phyloP scores from a whole-genome alignment of 495 filamentous ascomycete genomes.

The Evansstolkia leycettana region DNA sequence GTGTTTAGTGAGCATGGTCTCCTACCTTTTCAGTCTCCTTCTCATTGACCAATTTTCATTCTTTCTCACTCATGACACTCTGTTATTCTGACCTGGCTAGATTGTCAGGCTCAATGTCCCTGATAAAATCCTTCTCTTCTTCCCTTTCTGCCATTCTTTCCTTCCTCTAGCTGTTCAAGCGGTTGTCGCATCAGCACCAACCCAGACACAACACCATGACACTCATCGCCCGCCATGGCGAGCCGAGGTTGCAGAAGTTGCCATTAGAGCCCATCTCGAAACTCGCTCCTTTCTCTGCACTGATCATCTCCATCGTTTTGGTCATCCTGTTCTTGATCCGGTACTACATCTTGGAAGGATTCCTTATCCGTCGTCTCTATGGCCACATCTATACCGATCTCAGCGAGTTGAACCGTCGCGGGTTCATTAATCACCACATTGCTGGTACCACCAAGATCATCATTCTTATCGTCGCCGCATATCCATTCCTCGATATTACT shows the following conservation, averaged over 20 bases:
- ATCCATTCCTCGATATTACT: conserved; percentile 31
- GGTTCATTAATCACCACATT: conserved; percentile 40
- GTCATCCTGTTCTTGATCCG: conserved; percentile 30
- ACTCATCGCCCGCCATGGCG: no score
- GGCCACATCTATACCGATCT: conserved; percentile 22
- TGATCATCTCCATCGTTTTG: conserved; percentile 30
- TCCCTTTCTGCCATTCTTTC: no score
- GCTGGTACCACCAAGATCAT: conserved; percentile 32
- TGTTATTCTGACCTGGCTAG: no score
- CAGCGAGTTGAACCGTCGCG: conserved; percentile 24
- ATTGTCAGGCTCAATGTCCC: no score
- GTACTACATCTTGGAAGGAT: conserved; percentile 31
- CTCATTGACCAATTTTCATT: no score
- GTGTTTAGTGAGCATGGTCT: no score
- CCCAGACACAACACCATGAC: background rate
- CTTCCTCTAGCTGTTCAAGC: no score
- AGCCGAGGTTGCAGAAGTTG: background rate
- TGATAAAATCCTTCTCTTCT: no score
- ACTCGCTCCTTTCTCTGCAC: conserved; percentile 29
- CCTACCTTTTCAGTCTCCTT: no score
- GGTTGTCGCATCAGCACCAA: no score
- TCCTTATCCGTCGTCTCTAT: conserved; percentile 26
- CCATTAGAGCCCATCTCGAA: conserved; percentile 21
- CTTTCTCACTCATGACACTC: no score
- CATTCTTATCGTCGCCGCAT: conserved; percentile 28